Evolutionary conservation across 345 rosid genomes (phyloP).

Genomic region (Excoecaria cochinchinensis): DNA sequence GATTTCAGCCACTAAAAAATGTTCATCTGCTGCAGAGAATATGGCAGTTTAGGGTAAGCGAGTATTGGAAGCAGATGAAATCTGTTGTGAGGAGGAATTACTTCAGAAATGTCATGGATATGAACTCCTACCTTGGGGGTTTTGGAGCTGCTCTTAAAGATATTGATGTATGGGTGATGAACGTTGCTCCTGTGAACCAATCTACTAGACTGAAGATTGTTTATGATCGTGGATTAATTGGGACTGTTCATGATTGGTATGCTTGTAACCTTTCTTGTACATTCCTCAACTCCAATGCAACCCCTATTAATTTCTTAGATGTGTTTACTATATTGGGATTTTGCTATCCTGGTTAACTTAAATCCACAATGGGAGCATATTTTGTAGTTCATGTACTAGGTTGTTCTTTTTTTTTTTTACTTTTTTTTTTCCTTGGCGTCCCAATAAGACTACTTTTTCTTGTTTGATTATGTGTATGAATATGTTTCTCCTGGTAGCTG

Average conservation of each 20-base stretch:
- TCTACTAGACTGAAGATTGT: constrained; percentile 73
- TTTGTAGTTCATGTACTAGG: neutral
- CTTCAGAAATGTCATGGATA: constrained; percentile 95
- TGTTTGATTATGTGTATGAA: neutral
- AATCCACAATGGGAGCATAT: neutral
- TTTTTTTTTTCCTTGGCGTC: neutral
- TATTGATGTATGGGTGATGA: constrained; percentile 94
- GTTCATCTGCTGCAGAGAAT: constrained; percentile 50
- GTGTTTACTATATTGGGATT: neutral
- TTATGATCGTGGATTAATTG: constrained; percentile 94
- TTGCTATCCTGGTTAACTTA: neutral
- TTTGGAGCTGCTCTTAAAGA: constrained; percentile 84
- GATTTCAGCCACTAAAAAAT: constrained; percentile 7
- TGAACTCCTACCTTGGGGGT: constrained; percentile 92
- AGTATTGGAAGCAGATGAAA: constrained; percentile 92
- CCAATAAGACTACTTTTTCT: neutral
- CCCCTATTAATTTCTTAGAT: neutral
- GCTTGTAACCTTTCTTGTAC: constrained; percentile 10
- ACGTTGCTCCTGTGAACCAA: constrained; percentile 71
- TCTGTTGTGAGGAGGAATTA: constrained; percentile 65
- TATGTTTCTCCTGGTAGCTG: neutral
- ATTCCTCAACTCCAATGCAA: neutral
- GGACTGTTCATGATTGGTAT: constrained; percentile 96
- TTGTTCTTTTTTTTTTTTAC: too few relatives aligned
- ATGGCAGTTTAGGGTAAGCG: constrained; percentile 80